Percentiles rank a stretch among this genome's conserved stretches.
These are phyloP conservation scores for Phytophthora tubulina DNA, from an alignment of 352 stramenopile genomes.

Conservation along the genomic window DNA sequence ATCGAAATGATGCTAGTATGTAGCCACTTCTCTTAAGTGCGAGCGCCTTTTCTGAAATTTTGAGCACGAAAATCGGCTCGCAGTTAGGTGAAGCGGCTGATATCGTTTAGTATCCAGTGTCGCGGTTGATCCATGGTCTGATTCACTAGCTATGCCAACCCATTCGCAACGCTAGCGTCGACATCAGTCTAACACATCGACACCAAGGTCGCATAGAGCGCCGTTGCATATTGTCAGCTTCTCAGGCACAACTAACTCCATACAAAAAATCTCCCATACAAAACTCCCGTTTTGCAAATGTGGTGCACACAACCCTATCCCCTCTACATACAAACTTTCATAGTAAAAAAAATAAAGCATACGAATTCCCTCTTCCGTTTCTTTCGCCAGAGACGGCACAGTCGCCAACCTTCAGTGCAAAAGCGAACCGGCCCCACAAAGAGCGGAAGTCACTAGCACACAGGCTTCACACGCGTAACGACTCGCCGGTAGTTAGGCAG, in stretches of 20 bases:
- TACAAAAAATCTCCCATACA: no score
- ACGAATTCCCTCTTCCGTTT: slow-evolving; percentile 32
- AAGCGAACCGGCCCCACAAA: slow-evolving; percentile 24
- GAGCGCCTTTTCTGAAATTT: slow-evolving; percentile 8
- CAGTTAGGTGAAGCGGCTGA: slow-evolving; percentile 5
- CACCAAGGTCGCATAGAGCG: slow-evolving; percentile 1
- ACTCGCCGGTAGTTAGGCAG: slow-evolving; percentile 10
- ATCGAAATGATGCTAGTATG: not conserved
- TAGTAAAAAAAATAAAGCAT: slow-evolving; percentile 3
- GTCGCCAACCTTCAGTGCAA: slow-evolving; percentile 31
- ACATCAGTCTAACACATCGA: not conserved
- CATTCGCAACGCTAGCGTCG: slow-evolving; percentile 8
- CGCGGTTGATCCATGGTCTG: not conserved
- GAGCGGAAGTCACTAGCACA: not conserved
- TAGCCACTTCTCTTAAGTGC: slow-evolving; percentile 12
- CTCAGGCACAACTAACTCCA: no score
- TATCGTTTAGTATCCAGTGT: slow-evolving; percentile 23
- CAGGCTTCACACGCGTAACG: slow-evolving; percentile 23
- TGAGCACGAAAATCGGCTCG: slow-evolving; percentile 9
- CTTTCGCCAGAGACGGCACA: slow-evolving; percentile 17
- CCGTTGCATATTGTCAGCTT: not conserved
- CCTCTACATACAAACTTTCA: not conserved
- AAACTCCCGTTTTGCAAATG: no score
- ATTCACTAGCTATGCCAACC: slow-evolving; percentile 30
- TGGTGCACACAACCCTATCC: slow-evolving; percentile 7